Evolutionary conservation across 345 rosid species (phyloP), one percentile per base, ranked within the genome.

Genomic region (Cochlearia excelsa): DNA sequence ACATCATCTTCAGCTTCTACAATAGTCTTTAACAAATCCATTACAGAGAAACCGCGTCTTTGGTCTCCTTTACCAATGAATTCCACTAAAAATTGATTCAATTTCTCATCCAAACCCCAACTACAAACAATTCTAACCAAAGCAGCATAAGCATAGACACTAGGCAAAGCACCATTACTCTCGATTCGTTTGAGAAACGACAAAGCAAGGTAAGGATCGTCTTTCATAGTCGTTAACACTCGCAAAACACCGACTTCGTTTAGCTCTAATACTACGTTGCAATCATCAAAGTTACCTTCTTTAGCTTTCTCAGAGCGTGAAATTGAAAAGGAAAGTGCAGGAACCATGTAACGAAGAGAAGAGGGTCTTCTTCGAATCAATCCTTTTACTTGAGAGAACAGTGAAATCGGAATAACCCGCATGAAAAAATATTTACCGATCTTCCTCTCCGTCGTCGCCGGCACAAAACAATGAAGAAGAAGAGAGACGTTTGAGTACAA

Each of bases 151-250:
- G 83, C 69, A 51, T 9, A 44, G 9, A 68, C 58, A 77, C 82
- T 82, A 67, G 73, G 84, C 9, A 27, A 51, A 73, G 73, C 73
- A 41, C 87, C 88, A 46, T 37, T 45, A 56, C 64, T 62, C 50
- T 80, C 68, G 29, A 79, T 61, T 54, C 66, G 78, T 51, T 65
- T 39, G 29, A 86, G 81, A 47, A 68, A 75, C 30, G 80, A 77
- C 9, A 82, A 57, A 37, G 91, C 94, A n/a, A 65, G 73, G 16
- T 27, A 52, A 5, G 94, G 91, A 35, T 85, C 75, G 31, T 69
- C 59, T 26, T 59, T 77, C 59, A 85, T 65, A 39, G 31, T 66
- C 33, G 61, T 30, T 57, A 87, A 58, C 0, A 54, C 67, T 10
- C 80, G 39, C 27, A 76, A 63, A 56, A 80, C 80, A n/a, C 70